These are phyloP conservation scores for Globisporangium megalacanthum DNA, from an alignment of 352 stramenopile species.

Conservation along the genomic window DNA sequence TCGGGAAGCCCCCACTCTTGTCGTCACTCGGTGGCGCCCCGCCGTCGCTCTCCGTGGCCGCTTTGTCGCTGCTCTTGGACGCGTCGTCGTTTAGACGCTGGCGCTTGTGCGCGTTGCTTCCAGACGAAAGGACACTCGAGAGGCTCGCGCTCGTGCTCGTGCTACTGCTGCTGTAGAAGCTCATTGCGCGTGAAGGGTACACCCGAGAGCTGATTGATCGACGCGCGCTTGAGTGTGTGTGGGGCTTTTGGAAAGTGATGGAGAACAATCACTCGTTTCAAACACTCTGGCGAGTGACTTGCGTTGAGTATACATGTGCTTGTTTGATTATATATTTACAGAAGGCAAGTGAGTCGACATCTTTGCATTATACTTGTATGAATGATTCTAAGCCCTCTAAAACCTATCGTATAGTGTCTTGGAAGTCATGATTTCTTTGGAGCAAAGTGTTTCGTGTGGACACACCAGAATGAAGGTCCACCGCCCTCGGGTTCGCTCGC, in stretches of 20 bases:
- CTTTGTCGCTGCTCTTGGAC: conserved; percentile 13
- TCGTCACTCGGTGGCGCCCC: conserved; percentile 10
- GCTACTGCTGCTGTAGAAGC: conserved; percentile 1
- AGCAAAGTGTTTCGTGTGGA: not conserved
- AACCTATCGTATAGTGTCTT: not conserved
- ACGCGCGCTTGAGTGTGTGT: not conserved
- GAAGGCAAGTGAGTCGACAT: not conserved
- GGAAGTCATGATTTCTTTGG: not conserved
- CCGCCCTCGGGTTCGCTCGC: too few relatives aligned
- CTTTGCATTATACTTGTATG: not conserved
- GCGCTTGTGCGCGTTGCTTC: conserved; percentile 32
- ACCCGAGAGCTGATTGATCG: too few relatives aligned
- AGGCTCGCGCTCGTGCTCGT: not conserved
- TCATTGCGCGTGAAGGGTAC: not conserved
- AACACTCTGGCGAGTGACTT: not conserved
- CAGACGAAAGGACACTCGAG: not conserved
- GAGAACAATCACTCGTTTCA: not conserved
- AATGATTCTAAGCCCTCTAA: not conserved
- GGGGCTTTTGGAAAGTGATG: not conserved
- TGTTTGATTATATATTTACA: not conserved
- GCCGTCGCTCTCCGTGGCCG: conserved; percentile 4
- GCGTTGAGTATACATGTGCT: not conserved
- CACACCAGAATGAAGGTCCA: not conserved
- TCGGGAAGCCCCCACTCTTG: conserved; percentile 20
- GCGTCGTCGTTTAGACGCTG: conserved; percentile 48